These are phyloP conservation scores for Pleomassaria siparia DNA, from an alignment of 2,329 filamentous ascomycete genomes.

Conservation along the genomic window DNA sequence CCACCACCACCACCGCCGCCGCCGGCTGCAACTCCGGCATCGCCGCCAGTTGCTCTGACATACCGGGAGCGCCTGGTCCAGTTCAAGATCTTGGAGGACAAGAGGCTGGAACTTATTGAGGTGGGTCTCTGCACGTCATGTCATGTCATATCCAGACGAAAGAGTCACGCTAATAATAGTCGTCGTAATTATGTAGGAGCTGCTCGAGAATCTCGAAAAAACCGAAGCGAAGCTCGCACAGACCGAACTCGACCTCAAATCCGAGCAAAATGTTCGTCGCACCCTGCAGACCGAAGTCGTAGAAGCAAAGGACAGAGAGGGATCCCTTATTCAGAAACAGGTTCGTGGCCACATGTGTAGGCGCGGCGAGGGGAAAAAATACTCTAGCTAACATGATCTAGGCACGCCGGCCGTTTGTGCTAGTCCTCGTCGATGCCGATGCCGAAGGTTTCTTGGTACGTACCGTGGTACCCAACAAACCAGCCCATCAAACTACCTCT, in stretches of 20 bases:
- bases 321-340: slow-evolving; percentile 33
- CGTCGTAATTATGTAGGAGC: slow-evolving; percentile 23
- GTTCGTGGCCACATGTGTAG: slow-evolving; percentile 13
- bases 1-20: slow-evolving; percentile 18
- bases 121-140: slow-evolving; percentile 15
- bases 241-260: slow-evolving; percentile 40
- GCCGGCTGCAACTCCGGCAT: slow-evolving; percentile 9
- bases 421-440: slow-evolving; percentile 42
- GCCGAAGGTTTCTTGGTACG: slow-evolving; percentile 40
- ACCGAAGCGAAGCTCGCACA: slow-evolving; percentile 39
- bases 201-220: slow-evolving; percentile 42
- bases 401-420: slow-evolving; percentile 37
- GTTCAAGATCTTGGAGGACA: slow-evolving; percentile 41
- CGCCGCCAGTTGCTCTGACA: slow-evolving; percentile 20
- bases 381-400: slow-evolving; percentile 21
- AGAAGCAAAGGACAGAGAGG: slow-evolving; percentile 34
- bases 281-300: slow-evolving; percentile 38
- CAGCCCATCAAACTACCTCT: not conserved
- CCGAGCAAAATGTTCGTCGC: slow-evolving; percentile 41
- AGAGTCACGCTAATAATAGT: not conserved
- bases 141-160: not conserved
- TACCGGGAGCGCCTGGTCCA: slow-evolving; percentile 39
- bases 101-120: slow-evolving; percentile 40
- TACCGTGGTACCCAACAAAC: no score
- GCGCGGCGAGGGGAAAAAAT: no score